Evolutionary conservation across 2,329 filamentous ascomycete genomes (phyloP).

Genomic region (Colletotrichum incanum): DNA sequence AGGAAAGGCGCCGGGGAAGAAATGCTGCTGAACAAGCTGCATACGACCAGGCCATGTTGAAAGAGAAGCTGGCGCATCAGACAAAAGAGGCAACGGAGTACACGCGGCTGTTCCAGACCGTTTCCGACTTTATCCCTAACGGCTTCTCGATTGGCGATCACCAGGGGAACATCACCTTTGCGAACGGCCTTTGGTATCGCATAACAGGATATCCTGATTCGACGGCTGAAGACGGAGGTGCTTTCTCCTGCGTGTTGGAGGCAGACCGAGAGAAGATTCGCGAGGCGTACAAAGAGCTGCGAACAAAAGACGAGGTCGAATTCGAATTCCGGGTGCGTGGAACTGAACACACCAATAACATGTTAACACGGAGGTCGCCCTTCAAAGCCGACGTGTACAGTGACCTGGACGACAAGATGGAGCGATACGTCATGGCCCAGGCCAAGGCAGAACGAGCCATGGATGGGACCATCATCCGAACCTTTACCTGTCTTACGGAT

Average conservation of each 20-base stretch:
- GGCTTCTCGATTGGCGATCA: conserved; percentile 81
- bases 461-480: conserved; percentile 61
- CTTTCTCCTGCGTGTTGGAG: conserved; percentile 62
- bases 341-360: conserved; percentile 30
- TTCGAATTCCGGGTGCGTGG: conserved; percentile 64
- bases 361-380: conserved; percentile 35
- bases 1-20: conserved; percentile 74
- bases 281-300: conserved; percentile 60
- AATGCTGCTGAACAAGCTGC: conserved; percentile 74
- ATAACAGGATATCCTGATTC: conserved; percentile 63
- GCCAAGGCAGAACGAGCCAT: conserved; percentile 62
- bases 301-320: conserved; percentile 55
- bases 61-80: conserved; percentile 74
- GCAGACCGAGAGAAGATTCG: conserved; percentile 61
- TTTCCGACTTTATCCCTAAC: conserved; percentile 82
- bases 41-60: conserved; percentile 76
- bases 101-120: conserved; percentile 77
- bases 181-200: conserved; percentile 77
- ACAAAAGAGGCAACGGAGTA: conserved; percentile 66
- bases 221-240: conserved; percentile 52
- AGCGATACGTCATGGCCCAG: conserved; percentile 63
- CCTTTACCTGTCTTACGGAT: conserved; percentile 67
- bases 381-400: conserved; percentile 46
- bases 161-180: conserved; percentile 77
- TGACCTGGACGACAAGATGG: conserved; percentile 52